These are phyloP conservation scores for Bimuria novae-zelandiae DNA, from an alignment of 2,329 filamentous ascomycete species.

Conservation along the genomic window DNA sequence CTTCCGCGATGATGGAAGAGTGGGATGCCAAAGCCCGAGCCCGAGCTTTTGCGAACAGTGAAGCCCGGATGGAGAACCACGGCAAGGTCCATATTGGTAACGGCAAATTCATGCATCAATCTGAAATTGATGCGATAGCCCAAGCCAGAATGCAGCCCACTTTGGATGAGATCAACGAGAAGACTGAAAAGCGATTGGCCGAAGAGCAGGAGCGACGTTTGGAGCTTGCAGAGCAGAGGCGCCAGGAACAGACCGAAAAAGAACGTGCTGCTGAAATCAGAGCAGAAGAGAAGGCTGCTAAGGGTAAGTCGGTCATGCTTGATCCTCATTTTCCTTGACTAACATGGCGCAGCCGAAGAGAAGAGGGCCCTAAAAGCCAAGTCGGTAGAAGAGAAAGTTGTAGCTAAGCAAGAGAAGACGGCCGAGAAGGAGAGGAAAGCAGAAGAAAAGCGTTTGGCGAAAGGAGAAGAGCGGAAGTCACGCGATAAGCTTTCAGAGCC, in stretches of 20 bases:
- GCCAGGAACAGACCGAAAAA: slow-evolving; percentile 62
- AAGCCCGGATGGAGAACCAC: slow-evolving; percentile 62
- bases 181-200: slow-evolving; percentile 72
- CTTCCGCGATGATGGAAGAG: slow-evolving; percentile 69
- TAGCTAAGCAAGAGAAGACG: slow-evolving; percentile 44
- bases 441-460: slow-evolving; percentile 56
- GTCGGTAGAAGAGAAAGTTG: slow-evolving; percentile 57
- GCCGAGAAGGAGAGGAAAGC: slow-evolving; percentile 55
- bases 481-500: slow-evolving; percentile 35
- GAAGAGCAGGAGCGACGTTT: slow-evolving; percentile 64
- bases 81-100: slow-evolving; percentile 73
- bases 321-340: slow-evolving; percentile 6
- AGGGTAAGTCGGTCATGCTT: slow-evolving; percentile 55
- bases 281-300: slow-evolving; percentile 54
- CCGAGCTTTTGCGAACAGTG: slow-evolving; percentile 68
- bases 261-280: slow-evolving; percentile 53
- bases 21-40: slow-evolving; percentile 80
- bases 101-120: slow-evolving; percentile 77
- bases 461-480: slow-evolving; percentile 60
- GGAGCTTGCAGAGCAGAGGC: slow-evolving; percentile 68
- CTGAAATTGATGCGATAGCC: slow-evolving; percentile 80
- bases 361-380: slow-evolving; percentile 54
- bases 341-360: slow-evolving; percentile 55
- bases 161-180: slow-evolving; percentile 81
- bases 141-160: slow-evolving; percentile 78